Evolutionary conservation across 2,329 filamentous ascomycete genomes (phyloP), one percentile per base, ranked within the genome.

Genomic region (Ophiostoma quercus): DNA sequence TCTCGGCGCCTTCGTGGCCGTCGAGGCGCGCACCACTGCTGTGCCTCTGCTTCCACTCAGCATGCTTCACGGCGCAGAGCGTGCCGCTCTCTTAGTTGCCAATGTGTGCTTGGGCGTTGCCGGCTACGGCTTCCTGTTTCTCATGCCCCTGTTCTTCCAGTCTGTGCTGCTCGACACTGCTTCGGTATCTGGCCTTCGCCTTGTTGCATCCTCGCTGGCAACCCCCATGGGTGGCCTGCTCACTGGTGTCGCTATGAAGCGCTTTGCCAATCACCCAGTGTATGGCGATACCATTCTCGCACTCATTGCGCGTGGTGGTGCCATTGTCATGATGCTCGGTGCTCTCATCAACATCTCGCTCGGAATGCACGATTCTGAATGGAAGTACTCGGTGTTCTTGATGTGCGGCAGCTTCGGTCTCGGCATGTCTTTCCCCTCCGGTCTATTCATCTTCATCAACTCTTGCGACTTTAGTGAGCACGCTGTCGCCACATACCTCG

Each of bases 101-200:
- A 90, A 89, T 72, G 79, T 89, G 14, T 87, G 84, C 70, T 84
- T 84, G 1, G 87, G 87, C 0, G 82, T 88, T 76, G 82, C 86
- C 9, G 85, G 85, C 1, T 90, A 89, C 76, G 86, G 85, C 19
- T 86, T 90, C 73, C 80, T 91, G 19, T 91, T 92, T 79, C 89
- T 89, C 75, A 83, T 89, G 0, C 90, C 90, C 0, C 79, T 92
- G 5, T 91, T 89, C 79, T 92, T 90, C 75, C 88, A 90, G 74
- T 86, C 86, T 0, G 87, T 90, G 7, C 82, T 89, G 2, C 78
- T 86, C 1, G 88, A 90, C 71, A 86, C 86, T 0, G 85, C 89
- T 0, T 87, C 88, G 0, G 82, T 82, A 16, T 89, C 89, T 0
- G 89, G 89, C 0, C 83, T 87, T 6, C 84, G 88, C 1, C 84